phyloP scores from a whole-genome alignment of 805 yeast species.

The Yarrowia sp. region DNA sequence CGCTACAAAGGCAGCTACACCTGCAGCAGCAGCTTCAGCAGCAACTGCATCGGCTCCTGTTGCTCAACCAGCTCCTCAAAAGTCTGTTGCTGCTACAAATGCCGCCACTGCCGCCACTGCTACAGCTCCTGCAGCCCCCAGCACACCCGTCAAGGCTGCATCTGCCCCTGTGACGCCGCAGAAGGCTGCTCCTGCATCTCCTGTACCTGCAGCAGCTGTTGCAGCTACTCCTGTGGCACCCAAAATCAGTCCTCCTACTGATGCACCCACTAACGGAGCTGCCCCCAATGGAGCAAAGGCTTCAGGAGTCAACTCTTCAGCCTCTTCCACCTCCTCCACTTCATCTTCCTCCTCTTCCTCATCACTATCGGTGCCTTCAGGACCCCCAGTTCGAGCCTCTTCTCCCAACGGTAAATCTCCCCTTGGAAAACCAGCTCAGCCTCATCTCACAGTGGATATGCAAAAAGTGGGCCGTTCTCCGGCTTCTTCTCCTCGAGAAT shows the following conservation, averaged over 20 bases:
- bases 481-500: not conserved
- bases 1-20: not conserved
- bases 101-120: too few species aligned
- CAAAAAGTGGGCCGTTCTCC: not conserved
- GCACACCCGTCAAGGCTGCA: too few species aligned
- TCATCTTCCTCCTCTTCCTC: not conserved
- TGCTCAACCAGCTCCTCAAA: not conserved
- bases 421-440: not conserved
- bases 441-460: slow-evolving; percentile 5
- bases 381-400: not conserved
- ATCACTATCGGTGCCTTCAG: not conserved
- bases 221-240: not conserved
- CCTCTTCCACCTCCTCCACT: not conserved
- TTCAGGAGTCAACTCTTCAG: not conserved
- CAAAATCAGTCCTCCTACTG: not conserved
- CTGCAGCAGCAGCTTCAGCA: too few species aligned
- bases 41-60: too few species aligned
- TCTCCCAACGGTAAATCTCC: slow-evolving; percentile 11
- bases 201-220: not conserved
- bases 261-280: not conserved
- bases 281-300: not conserved
- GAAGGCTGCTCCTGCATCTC: not conserved
- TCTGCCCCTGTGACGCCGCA: not conserved
- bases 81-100: not conserved
- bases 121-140: too few species aligned